Evolutionary conservation across 306 rosid species (phyloP), one percentile per base, ranked within the genome.

Genomic region (Rosa rugosa): DNA sequence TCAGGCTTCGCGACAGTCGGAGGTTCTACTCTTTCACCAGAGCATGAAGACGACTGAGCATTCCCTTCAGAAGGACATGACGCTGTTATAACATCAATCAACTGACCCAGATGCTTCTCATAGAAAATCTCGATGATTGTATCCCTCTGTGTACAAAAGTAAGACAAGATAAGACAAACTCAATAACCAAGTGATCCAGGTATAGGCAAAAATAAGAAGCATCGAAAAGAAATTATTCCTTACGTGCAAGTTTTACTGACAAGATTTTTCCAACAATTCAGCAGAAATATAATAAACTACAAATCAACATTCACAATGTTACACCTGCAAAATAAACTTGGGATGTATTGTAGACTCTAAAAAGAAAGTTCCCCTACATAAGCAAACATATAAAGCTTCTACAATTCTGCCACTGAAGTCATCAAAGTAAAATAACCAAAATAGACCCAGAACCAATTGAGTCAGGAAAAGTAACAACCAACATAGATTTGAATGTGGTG

Each of bases 21-120:
- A 78, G 72, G 69, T 81, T 75, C 88, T 77, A 83, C 83, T 75
- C 85, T 81, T 80, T 51, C 82, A 40, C 85, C 87, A 81, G 86
- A 53, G 78, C 75, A 79, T 41, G 68, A 49, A 34, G 87, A 82
- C 79, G 36, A 77, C 81, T 71, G 85, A 84, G 80, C 80, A 79
- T 49, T 47, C 68, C 71, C 87, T 81, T 94, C 96, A 38, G 83
- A 79, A 78, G 95, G 92, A 74, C 97, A 94, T 25, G 97, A 89
- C 54, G 80, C 84, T 82, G 83, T 78, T 73, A 94, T 91, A 54
- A 91, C 95, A 74, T 89, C 99, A 47, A 94, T 76, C 80, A 94
- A 73, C 80, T 92, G 91, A 78, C 87, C 89, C 92, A 94, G 84
- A 81, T 94, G 97, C 88, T 86, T 92, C 90, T 91, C 97, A 78